Evolutionary conservation across 306 rosid genomes (phyloP).

Genomic region (Trifolium pratense): DNA sequence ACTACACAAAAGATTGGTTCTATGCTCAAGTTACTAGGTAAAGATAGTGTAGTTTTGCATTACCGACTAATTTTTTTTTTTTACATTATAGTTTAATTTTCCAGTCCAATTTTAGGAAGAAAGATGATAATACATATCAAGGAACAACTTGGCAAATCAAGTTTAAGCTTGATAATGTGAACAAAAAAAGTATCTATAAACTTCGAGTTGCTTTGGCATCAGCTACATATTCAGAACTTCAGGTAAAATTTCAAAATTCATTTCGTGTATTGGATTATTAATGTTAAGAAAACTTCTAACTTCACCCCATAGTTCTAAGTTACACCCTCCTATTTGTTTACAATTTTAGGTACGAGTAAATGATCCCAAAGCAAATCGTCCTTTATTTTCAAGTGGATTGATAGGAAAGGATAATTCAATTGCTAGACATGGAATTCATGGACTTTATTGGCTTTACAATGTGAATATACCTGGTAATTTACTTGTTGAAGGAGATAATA

Average conservation of each 20-base stretch:
- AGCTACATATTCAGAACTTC: conserved; percentile 76
- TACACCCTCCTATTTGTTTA: neutral
- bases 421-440: conserved; percentile 95
- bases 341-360: conserved; percentile 73
- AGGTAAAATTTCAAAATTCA: conserved; percentile 48
- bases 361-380: conserved; percentile 58
- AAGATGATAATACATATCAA: conserved; percentile 63
- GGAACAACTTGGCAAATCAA: conserved; percentile 98
- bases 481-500: conserved; percentile 76
- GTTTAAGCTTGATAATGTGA: conserved; percentile 62
- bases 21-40: conserved; percentile 93
- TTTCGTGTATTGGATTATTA: neutral
- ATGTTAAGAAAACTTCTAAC: neutral
- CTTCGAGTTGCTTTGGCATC: conserved; percentile 88
- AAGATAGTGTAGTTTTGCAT: neutral
- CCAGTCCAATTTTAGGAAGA: conserved; percentile 57
- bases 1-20: conserved; percentile 86
- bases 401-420: conserved; percentile 91
- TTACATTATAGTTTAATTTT: neutral
- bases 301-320: neutral
- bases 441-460: conserved; percentile 74
- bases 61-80: neutral
- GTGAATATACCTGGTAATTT: conserved; percentile 50
- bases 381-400: conserved; percentile 81
- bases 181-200: conserved; percentile 54